These are phyloP conservation scores for Paraphoma sp. DNA, from an alignment of 2,329 filamentous ascomycete genomes.

Conservation along the genomic window DNA sequence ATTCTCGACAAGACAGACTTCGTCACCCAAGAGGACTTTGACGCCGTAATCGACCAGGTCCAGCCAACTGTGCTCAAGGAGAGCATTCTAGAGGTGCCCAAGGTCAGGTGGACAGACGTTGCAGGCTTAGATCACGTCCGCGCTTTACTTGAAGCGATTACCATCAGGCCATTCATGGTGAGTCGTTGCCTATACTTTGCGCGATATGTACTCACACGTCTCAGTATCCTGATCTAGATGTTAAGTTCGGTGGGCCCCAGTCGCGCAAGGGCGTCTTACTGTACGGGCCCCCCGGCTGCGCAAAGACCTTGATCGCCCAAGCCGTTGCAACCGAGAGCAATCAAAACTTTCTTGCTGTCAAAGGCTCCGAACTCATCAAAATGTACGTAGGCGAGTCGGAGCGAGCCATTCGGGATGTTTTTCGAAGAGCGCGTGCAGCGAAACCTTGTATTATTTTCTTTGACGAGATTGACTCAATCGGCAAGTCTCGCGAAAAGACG, in stretches of 20 bases:
- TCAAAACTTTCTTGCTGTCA: slow-evolving; percentile 93
- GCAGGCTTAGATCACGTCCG: slow-evolving; percentile 84
- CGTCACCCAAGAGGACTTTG: slow-evolving; percentile 60
- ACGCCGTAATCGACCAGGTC: slow-evolving; percentile 71
- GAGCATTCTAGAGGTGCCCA: slow-evolving; percentile 86
- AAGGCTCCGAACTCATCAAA: slow-evolving; percentile 90
- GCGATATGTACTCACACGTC: slow-evolving; percentile 8
- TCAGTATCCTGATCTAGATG: slow-evolving; percentile 44
- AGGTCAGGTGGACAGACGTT: slow-evolving; percentile 85
- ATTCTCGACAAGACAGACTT: slow-evolving; percentile 25
- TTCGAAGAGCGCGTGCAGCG: slow-evolving; percentile 83
- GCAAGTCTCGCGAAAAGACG: slow-evolving; percentile 59
- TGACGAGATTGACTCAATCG: slow-evolving; percentile 93
- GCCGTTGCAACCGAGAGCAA: slow-evolving; percentile 89
- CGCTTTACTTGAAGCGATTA: slow-evolving; percentile 61
- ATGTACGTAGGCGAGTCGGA: slow-evolving; percentile 98
- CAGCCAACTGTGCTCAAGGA: slow-evolving; percentile 87
- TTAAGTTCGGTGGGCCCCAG: slow-evolving; percentile 43
- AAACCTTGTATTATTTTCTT: slow-evolving; percentile 95
- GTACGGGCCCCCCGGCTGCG: slow-evolving; percentile 92
- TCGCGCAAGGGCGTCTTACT: slow-evolving; percentile 82
- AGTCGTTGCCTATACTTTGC: slow-evolving; percentile 5
- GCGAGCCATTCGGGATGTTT: slow-evolving; percentile 81
- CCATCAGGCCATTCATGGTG: slow-evolving; percentile 65
- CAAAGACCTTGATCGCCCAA: slow-evolving; percentile 91